phyloP scores from a whole-genome alignment of 139 green algal genomes.

The Chlamydomonas sphaeroides region DNA sequence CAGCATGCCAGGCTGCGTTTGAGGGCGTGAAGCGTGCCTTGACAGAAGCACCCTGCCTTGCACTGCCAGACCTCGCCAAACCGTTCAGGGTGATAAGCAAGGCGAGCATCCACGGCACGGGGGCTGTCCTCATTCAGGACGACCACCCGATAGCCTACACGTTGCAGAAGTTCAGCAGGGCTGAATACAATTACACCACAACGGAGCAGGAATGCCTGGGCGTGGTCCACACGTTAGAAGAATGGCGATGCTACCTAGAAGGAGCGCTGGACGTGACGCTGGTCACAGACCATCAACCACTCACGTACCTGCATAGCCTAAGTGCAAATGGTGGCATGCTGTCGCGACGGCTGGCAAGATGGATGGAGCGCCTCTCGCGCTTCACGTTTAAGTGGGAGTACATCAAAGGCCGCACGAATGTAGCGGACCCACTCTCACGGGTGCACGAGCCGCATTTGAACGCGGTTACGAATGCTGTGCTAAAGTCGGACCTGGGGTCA shows the following conservation, averaged over 20 bases:
- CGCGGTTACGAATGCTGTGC: too few relatives aligned
- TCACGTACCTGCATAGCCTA: constrained; percentile 19
- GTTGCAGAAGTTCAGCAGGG: constrained; percentile 21
- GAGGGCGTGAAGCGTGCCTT: constrained; percentile 30
- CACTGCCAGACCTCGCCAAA: constrained; percentile 10
- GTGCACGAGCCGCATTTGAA: too few relatives aligned
- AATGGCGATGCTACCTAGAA: constrained; percentile 54
- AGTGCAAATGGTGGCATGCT: not conserved
- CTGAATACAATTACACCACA: constrained; percentile 57
- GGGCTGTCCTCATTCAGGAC: constrained; percentile 47
- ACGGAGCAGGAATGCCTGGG: constrained; percentile 54
- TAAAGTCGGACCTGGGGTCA: too few relatives aligned
- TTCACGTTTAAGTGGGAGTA: constrained; percentile 45
- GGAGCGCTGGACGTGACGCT: not conserved
- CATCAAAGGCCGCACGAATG: constrained; percentile 41
- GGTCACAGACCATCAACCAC: constrained; percentile 53
- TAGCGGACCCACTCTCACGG: constrained; percentile 46
- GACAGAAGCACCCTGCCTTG: constrained; percentile 31
- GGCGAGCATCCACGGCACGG: constrained; percentile 32
- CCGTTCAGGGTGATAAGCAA: constrained; percentile 42
- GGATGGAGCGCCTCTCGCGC: constrained; percentile 42
- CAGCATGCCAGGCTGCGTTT: not conserved
- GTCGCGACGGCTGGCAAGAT: constrained; percentile 43
- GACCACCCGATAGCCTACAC: constrained; percentile 48
- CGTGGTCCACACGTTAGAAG: constrained; percentile 15